These are phyloP conservation scores for Pinus albicaulis DNA, from an alignment of 75 land plant genomes.

Conservation along the genomic window DNA sequence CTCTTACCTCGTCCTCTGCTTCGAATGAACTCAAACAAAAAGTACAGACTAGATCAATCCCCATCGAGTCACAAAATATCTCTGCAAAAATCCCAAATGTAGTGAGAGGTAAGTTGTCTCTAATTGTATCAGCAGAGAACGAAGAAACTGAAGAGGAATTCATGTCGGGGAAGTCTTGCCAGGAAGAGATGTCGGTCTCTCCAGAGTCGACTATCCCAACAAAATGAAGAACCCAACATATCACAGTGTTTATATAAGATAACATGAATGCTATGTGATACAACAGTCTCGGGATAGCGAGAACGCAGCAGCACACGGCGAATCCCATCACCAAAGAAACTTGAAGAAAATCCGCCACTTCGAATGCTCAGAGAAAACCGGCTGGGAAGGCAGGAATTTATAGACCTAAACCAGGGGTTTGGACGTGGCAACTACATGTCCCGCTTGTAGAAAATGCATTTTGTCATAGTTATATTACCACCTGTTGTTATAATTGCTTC, in stretches of 20 bases:
- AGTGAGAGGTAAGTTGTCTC: conserved; percentile 39
- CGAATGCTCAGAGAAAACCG: too few relatives aligned
- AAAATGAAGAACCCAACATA: conserved; percentile 3
- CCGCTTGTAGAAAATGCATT: too few relatives aligned
- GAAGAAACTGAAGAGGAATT: neutral
- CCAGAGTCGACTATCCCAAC: conserved; percentile 39
- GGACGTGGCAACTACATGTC: too few relatives aligned
- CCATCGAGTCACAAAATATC: neutral
- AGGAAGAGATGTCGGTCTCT: conserved; percentile 18
- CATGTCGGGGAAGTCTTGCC: neutral
- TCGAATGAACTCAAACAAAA: conserved; percentile 48
- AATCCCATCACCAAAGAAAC: conserved; percentile 28
- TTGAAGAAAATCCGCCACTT: too few relatives aligned
- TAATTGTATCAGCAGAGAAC: conserved; percentile 28
- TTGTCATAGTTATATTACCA: too few relatives aligned
- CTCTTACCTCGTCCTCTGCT: conserved; percentile 13
- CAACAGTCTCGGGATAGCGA: conserved; percentile 37
- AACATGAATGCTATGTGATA: conserved; percentile 26
- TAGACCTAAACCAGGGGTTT: too few relatives aligned
- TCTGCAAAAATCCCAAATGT: conserved; percentile 19
- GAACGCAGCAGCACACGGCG: conserved; percentile 33
- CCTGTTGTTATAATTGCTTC: too few relatives aligned
- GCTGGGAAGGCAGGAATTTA: too few relatives aligned
- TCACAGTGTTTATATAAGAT: conserved; percentile 15
- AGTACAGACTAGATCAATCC: conserved; percentile 20